Evolutionary conservation across 2,329 filamentous ascomycete genomes (phyloP), one percentile per base, ranked within the genome.

Genomic region (Whalleya microplaca): DNA sequence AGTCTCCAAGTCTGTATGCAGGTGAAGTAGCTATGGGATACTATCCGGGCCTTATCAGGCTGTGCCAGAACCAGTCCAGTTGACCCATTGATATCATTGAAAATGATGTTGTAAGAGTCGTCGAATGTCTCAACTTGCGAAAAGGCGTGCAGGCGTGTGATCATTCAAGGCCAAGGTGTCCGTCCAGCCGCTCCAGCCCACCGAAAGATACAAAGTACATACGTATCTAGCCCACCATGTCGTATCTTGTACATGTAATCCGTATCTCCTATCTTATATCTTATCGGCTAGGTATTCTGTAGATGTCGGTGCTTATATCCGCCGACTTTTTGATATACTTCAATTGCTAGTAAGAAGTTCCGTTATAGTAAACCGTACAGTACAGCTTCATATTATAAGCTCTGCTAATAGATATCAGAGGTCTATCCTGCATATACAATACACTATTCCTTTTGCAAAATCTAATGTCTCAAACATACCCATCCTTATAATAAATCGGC

Each of bases 41-140:
- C 49, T 32, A 51, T 49, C 57, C 55, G 47, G 60, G 58, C 60
- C 62, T 62, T 29, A 48, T 59, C 50, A 61, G 55, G 61, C 62
- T 56, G 49, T 49, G 51, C 57, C 53, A 46, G 51, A 57, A 50
- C 29, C 51, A 58, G 60, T 47, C 56, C 59, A 61, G 58, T 58
- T 61, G 56, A 63, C 63, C 63, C 63, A 65, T 65, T 51, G 61
- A 63, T 55, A 45, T 21, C 43, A 7, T 49, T n/a, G 60, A 52
- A 56, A 51, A 51, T 55, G 45, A 41, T 54, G 51, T 48, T 54
- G 21, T 51, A 41, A 42, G 41, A 37, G 45, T 47, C 5, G 47
- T 41, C 21, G 45, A 21, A 27, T 20, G 32, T 52, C 12, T 46
- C 27, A 44, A 49, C 48, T 58, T 52, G 53, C 51, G 50, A 41